Conservation (phyloP, 1,284 basidiomycete genomes). For the Apiotrichum laibachii region DNA sequence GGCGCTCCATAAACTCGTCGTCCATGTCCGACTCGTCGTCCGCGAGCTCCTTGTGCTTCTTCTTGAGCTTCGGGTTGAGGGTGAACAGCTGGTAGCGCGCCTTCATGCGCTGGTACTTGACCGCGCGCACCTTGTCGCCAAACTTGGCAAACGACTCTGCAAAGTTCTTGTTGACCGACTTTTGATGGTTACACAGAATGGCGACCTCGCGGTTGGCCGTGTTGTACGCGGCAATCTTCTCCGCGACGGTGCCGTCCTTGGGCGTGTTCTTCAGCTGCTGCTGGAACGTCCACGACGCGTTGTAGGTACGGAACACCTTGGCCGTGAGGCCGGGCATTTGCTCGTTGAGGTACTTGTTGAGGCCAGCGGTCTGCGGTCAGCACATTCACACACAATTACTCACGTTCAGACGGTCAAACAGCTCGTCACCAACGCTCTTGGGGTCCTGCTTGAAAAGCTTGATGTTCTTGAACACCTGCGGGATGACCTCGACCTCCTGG, state of each 20-base stretch:
- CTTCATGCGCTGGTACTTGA: slow-evolving; percentile 95
- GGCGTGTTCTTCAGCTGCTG: slow-evolving; percentile 76
- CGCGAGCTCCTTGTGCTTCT: slow-evolving; percentile 67
- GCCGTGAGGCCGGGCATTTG: slow-evolving; percentile 97
- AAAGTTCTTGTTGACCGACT: slow-evolving; percentile 84
- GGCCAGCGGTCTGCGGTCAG: slow-evolving; percentile 62
- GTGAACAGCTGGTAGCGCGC: slow-evolving; percentile 75
- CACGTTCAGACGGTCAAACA: slow-evolving; percentile 92
- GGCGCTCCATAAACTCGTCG: slow-evolving; percentile 78
- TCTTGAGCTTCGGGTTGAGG: slow-evolving; percentile 74
- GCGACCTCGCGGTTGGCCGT: slow-evolving; percentile 92
- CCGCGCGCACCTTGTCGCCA: slow-evolving; percentile 67
- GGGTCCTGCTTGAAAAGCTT: slow-evolving; percentile 83
- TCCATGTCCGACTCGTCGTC: slow-evolving; percentile 90
- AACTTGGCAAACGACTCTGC: slow-evolving; percentile 89
- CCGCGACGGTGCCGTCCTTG: slow-evolving; percentile 70
- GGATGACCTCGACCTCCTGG: slow-evolving; percentile 79
- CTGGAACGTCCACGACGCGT: slow-evolving; percentile 92
- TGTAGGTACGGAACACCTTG: slow-evolving; percentile 99
- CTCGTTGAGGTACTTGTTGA: slow-evolving; percentile 85
- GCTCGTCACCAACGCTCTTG: slow-evolving; percentile 80
- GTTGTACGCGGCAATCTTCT: slow-evolving; percentile 93
- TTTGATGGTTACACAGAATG: slow-evolving; percentile 96
- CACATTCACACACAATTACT: slow-evolving; percentile 37
- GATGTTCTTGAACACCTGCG: slow-evolving; percentile 87